A percentile compares a stretch with the other conserved stretches of the same genome.
These are phyloP conservation scores for Mercurialis annua DNA, from an alignment of 345 rosid species.

Conservation along the genomic window DNA sequence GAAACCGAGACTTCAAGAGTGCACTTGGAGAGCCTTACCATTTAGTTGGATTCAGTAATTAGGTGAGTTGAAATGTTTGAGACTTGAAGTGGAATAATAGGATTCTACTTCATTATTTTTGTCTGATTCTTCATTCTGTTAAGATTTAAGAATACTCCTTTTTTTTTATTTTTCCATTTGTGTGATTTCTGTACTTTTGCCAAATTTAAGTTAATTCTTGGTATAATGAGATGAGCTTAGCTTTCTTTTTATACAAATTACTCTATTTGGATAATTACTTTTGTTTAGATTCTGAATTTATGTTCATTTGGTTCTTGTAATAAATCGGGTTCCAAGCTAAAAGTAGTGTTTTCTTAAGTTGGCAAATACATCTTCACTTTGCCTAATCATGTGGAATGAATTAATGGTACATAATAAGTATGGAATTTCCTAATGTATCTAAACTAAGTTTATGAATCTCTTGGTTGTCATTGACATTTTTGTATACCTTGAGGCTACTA, in stretches of 20 bases:
- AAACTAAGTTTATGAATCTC: not conserved
- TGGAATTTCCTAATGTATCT: not conserved
- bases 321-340: not conserved
- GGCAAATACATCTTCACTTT: not conserved
- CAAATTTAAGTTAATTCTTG: not conserved
- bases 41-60: slow-evolving; percentile 15
- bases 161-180: slow-evolving; percentile 5
- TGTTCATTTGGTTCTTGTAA: not conserved
- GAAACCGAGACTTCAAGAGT: too few species aligned
- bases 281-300: not conserved
- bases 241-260: not conserved
- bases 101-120: slow-evolving; percentile 13
- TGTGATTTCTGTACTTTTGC: not conserved
- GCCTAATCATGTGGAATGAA: not conserved
- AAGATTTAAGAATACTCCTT: not conserved
- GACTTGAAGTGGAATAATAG: slow-evolving; percentile 2
- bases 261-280: not conserved
- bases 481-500: not conserved
- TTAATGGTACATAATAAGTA: slow-evolving; percentile 1
- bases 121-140: slow-evolving; percentile 1
- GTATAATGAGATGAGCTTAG: not conserved
- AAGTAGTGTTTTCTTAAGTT: not conserved
- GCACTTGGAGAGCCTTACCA: too few species aligned
- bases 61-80: slow-evolving; percentile 8
- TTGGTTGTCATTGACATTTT: not conserved